phyloP scores from a whole-genome alignment of 2,329 filamentous ascomycete genomes.

The Pestalotiopsis sp. region DNA sequence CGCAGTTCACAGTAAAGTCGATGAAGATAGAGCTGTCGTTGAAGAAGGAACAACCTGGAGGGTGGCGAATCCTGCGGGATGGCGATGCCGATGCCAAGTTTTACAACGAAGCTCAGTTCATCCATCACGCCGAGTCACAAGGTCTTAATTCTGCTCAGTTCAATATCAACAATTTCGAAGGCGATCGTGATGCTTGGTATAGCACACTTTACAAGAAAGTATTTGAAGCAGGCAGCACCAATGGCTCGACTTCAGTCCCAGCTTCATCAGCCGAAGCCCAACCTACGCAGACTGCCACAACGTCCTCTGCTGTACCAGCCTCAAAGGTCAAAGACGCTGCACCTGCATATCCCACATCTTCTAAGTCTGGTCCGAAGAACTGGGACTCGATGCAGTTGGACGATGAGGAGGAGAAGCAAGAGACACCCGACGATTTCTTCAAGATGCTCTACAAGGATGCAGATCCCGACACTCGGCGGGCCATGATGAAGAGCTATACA shows the following conservation, averaged over 20 bases:
- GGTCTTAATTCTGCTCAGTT: slow-evolving; percentile 23
- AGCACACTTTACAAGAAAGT: not conserved
- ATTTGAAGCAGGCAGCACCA: not conserved
- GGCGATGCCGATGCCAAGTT: slow-evolving; percentile 42
- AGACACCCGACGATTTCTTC: slow-evolving; percentile 80
- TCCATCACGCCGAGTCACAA: not conserved
- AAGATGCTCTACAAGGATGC: slow-evolving; percentile 82
- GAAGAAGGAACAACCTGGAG: slow-evolving; percentile 67
- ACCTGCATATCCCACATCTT: slow-evolving; percentile 84
- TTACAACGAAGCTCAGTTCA: not conserved
- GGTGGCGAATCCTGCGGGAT: slow-evolving; percentile 62
- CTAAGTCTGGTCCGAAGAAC: slow-evolving; percentile 79
- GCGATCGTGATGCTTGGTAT: slow-evolving; percentile 26
- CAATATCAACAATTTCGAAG: slow-evolving; percentile 18
- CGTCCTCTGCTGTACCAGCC: not conserved
- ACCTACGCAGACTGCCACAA: slow-evolving; percentile 13
- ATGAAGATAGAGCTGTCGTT: slow-evolving; percentile 82
- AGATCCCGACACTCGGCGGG: slow-evolving; percentile 78
- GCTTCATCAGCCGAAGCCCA: not conserved
- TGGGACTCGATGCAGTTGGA: slow-evolving; percentile 78
- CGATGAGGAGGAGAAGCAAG: slow-evolving; percentile 53
- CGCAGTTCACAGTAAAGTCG: slow-evolving; percentile 66
- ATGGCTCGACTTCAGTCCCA: not conserved
- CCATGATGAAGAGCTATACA: slow-evolving; percentile 96
- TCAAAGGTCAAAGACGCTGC: slow-evolving; percentile 40